These are phyloP conservation scores for Aspergillus fructus DNA, from an alignment of 2,329 filamentous ascomycete genomes.

Conservation along the genomic window DNA sequence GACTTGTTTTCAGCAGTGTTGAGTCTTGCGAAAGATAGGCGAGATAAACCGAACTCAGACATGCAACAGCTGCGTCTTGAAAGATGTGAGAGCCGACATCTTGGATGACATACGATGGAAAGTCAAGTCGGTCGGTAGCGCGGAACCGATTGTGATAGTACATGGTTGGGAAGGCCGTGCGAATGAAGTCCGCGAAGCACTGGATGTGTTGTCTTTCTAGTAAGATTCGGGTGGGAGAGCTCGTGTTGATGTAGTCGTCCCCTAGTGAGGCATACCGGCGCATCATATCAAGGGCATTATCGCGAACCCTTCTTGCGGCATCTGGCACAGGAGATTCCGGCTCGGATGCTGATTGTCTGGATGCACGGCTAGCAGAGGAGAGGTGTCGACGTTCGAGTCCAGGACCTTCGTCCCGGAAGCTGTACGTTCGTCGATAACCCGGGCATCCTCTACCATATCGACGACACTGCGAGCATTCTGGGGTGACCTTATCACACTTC, in stretches of 20 bases:
- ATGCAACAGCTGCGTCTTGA: conserved; percentile 27
- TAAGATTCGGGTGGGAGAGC: background rate
- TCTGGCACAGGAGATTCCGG: conserved; percentile 1
- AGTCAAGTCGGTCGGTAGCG: conserved; percentile 20
- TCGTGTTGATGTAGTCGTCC: conserved; percentile 3
- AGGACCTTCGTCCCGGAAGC: conserved; percentile 40
- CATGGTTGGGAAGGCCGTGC: conserved; percentile 27
- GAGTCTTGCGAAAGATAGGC: conserved; percentile 25
- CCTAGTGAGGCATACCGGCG: conserved; percentile 14
- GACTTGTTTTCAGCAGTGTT: conserved; percentile 23
- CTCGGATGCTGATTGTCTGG: background rate
- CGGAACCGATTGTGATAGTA: conserved; percentile 31
- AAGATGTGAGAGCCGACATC: conserved; percentile 25
- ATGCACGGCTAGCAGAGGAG: background rate
- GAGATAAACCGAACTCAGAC: conserved; percentile 27
- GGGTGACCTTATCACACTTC: conserved; percentile 48
- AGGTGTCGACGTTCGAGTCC: conserved; percentile 33
- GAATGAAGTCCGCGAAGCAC: conserved; percentile 26
- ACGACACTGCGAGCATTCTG: conserved; percentile 38
- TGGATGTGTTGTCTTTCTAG: conserved; percentile 9
- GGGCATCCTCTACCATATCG: conserved; percentile 39
- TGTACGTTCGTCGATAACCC: conserved; percentile 34
- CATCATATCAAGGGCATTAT: conserved; percentile 28
- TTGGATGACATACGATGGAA: conserved; percentile 23
- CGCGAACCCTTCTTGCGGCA: conserved; percentile 19